phyloP scores from a whole-genome alignment of 768 basidiomycete species.

The Pleurotus sapidus region DNA sequence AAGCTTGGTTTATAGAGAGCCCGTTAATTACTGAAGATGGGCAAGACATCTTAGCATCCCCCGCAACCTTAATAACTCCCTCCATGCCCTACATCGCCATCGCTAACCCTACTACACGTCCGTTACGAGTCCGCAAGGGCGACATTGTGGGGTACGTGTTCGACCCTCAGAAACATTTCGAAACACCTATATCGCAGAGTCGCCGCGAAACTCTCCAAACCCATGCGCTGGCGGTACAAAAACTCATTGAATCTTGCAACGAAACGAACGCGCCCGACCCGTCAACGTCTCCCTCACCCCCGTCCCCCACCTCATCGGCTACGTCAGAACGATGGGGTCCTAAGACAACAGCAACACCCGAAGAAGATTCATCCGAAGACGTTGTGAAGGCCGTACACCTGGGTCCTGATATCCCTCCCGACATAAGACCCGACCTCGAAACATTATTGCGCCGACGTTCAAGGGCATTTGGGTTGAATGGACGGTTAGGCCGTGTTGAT shows the following conservation, averaged over 20 bases:
- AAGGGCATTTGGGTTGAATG: conserved; percentile 27
- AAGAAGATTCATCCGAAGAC: conserved; percentile 1
- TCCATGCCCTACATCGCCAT: not conserved
- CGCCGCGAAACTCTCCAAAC: too few relatives aligned
- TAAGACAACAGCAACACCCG: conserved; percentile 19
- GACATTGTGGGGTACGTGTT: too few relatives aligned
- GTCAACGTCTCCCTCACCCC: too few relatives aligned
- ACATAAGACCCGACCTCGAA: conserved; percentile 6
- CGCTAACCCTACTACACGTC: too few relatives aligned
- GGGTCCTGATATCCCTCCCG: conserved; percentile 12
- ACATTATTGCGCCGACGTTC: conserved; percentile 13
- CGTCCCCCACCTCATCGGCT: too few relatives aligned
- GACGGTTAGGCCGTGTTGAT: conserved; percentile 23
- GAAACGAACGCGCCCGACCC: too few relatives aligned
- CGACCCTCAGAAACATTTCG: too few relatives aligned
- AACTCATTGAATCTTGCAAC: too few relatives aligned
- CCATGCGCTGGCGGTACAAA: too few relatives aligned
- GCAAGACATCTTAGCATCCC: conserved; percentile 7
- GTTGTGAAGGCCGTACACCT: conserved; percentile 13
- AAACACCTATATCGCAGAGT: too few relatives aligned
- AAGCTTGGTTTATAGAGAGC: conserved; percentile 15
- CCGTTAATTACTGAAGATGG: conserved; percentile 11
- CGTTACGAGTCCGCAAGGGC: too few relatives aligned
- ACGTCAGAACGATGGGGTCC: conserved; percentile 12
- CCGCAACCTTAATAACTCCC: conserved; percentile 12